phyloP scores from a whole-genome alignment of 192 early-diverging fungal species.

The Podila epigama region DNA sequence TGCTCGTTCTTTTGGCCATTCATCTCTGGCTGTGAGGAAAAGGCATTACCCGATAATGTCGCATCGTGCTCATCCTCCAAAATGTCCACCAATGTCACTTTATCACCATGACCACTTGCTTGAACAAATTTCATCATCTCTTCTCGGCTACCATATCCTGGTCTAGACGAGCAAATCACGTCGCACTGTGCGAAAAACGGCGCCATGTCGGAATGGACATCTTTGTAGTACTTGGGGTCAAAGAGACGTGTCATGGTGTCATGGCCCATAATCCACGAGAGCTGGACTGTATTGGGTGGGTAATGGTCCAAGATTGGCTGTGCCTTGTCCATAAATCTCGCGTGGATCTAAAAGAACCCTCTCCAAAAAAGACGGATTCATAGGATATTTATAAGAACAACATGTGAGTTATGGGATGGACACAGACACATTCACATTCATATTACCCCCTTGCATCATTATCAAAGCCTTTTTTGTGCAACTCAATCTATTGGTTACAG shows the following conservation, averaged over 20 bases:
- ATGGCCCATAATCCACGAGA: slow-evolving; percentile 80
- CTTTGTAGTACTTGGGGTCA: slow-evolving; percentile 75
- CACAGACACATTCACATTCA: too few species aligned
- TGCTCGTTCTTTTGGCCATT: neutral
- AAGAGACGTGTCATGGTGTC: slow-evolving; percentile 83
- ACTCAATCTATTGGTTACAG: slow-evolving; percentile 5
- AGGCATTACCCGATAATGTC: neutral
- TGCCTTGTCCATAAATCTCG: slow-evolving; percentile 78
- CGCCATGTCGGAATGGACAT: slow-evolving; percentile 52
- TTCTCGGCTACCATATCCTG: slow-evolving; percentile 39
- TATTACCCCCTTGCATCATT: too few species aligned
- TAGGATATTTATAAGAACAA: neutral
- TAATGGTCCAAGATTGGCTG: slow-evolving; percentile 46
- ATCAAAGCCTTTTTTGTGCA: neutral
- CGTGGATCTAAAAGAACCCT: slow-evolving; percentile 37
- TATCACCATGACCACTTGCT: slow-evolving; percentile 27
- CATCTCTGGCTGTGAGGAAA: neutral
- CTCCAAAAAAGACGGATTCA: neutral
- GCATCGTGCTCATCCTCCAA: neutral
- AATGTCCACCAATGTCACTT: slow-evolving; percentile 46
- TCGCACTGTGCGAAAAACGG: slow-evolving; percentile 63
- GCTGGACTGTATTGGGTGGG: slow-evolving; percentile 18
- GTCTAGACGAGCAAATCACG: slow-evolving; percentile 58
- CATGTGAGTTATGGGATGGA: neutral
- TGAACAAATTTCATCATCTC: slow-evolving; percentile 47